These are phyloP conservation scores for Tricholoma terreum DNA, from an alignment of 768 basidiomycete species.

Conservation along the genomic window DNA sequence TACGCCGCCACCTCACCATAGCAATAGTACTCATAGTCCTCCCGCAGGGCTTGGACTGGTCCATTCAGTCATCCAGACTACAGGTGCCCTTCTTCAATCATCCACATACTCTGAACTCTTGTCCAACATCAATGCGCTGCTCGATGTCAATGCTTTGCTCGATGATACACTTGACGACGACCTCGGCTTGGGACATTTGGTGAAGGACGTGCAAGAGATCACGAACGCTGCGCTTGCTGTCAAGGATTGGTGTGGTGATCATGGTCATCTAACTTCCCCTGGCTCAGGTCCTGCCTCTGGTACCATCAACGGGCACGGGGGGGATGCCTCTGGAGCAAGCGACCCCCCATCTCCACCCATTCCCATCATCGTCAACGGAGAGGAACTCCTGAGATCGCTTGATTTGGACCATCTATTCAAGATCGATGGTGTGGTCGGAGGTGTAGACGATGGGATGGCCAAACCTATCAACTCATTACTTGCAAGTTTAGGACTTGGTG, in stretches of 20 bases:
- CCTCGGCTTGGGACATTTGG: slow-evolving; percentile 9
- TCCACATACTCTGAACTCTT: slow-evolving; percentile 6
- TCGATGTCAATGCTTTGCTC: slow-evolving; percentile 4
- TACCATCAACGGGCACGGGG: background rate
- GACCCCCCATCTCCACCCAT: background rate
- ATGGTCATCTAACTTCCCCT: background rate
- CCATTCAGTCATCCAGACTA: slow-evolving; percentile 11
- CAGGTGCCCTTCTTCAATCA: slow-evolving; percentile 12
- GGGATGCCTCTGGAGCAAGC: background rate
- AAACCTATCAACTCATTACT: slow-evolving; percentile 9
- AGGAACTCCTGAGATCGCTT: slow-evolving; percentile 13
- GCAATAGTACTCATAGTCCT: background rate
- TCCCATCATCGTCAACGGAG: slow-evolving; percentile 13
- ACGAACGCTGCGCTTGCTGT: slow-evolving; percentile 11
- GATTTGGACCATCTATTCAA: slow-evolving; percentile 7
- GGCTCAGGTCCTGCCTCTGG: background rate
- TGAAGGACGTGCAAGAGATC: slow-evolving; percentile 8
- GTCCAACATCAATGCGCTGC: slow-evolving; percentile 6
- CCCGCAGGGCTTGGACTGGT: slow-evolving; percentile 1
- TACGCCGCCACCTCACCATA: background rate
- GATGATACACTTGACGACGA: slow-evolving; percentile 5
- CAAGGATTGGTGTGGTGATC: slow-evolving; percentile 9
- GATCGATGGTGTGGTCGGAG: slow-evolving; percentile 9
- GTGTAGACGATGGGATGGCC: slow-evolving; percentile 7
- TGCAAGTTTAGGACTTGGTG: slow-evolving; percentile 9